Evolutionary conservation across 768 basidiomycete genomes (phyloP), one percentile per base, ranked within the genome.

Genomic region (Suillus decipiens): DNA sequence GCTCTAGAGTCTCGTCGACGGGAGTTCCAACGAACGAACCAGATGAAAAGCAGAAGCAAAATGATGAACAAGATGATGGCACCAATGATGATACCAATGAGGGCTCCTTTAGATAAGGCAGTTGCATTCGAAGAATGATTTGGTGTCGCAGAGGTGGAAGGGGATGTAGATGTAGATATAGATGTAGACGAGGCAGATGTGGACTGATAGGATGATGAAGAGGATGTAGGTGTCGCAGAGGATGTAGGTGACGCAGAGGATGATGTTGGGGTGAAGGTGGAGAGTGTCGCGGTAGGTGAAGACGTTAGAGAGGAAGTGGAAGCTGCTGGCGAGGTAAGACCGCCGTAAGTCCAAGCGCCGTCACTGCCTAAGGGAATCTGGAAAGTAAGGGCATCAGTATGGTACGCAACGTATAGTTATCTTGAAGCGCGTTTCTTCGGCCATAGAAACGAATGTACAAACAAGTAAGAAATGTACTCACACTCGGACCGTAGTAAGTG

Each of bases 401-500:
- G 24, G 19, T 56, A 19, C 28, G 24, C 36, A 15, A 41, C 19
- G 45, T 22, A 61, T 60, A 41, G n/a, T 36, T 36, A 33, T 19
- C 22, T 5, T 22, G 28, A 5, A 56, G 36, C 4, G 54, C 14
- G 37, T 54, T 12, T 22, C 15, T 15, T 9, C 11, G 7, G 34
- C n/a, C n/a, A 24, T 39, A 24, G 9, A 39, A 39, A 24, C 28
- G 10, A 51, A 51, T 8, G 24, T 14, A 12, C 3, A 14, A 37
- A 12, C 37, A 37, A 37, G 51, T 3, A 51, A 31, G 17, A 15
- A 36, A 63, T 33, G 59, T 14, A 84, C 90, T 84, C 71, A 93
- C 91, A 73, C 88, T 87, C 60, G 92, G 90, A 36, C 92, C 92
- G 67, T 84, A 92, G 75, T 93, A 94, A 0, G 92, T 93, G 67